Base-by-base conservation (phyloP, 306 rosid genomes). In the Castanea crenata region DNA sequence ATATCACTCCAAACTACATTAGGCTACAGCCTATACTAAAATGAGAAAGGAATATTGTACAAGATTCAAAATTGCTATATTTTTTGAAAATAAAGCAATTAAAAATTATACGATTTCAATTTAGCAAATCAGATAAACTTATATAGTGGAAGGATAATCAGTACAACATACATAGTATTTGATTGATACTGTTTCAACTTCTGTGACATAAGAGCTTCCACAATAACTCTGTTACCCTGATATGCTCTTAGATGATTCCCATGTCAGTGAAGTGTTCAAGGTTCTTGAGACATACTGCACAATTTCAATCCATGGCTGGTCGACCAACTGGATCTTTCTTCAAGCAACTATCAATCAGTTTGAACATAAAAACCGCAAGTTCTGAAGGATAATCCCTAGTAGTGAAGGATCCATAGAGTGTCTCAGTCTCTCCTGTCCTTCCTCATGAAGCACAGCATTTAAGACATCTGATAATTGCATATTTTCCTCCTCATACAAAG, bases 221-320 rank as follows among this genome's bases (percentile, higher is more conserved):
- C 71, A 41, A 41, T 69, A 69, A 55, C 59, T 71, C 31, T 84
- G 67, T 41, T 63, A 54, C 38, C 74, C 73, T 58, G 79, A 32
- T 52, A 72, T 1, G 34, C 71, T 88, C 78, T 76, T 68, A 31
- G 90, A 84, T 74, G 56, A 81, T 80, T 92, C 97, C 97, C 92
- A 91, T 15, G 86, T 64, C 83, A 90, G 75, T 54, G 97, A 95
- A 80, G 90, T 85, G 82, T 85, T 77, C 72, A 87, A 65, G 34
- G 82, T 87, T 82, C 84, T 84, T 16, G 94, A 83, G 19, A 95
- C 83, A 78, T 87, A 74, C 44, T 82, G 82, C 49, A 89, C 93
- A 81, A 92, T 84, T 78, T 95, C 97, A 55, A 55, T 85, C 81
- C 96, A 91, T 90, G 20, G 77, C n/a, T 3, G 95, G 94, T 29